Evolutionary conservation across 2,329 filamentous ascomycete species (phyloP).

Genomic region (Fusarium kyushuense): DNA sequence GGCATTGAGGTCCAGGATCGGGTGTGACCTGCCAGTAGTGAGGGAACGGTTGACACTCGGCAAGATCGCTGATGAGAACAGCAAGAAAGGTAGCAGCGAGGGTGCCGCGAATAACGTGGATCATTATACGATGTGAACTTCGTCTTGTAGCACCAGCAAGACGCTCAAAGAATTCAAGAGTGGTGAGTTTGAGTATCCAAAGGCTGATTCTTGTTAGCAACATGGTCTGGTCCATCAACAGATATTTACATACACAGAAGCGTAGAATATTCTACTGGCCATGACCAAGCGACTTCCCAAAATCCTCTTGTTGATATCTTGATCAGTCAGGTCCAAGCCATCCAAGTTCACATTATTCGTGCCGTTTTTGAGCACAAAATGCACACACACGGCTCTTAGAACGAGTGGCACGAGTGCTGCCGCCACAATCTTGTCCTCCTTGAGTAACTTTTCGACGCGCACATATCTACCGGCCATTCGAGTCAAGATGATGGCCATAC

Average conservation of each 20-base stretch:
- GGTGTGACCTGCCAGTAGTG: conserved; percentile 82
- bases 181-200: conserved; percentile 89
- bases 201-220: conserved; percentile 65
- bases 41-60: conserved; percentile 80
- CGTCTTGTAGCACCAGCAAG: conserved; percentile 84
- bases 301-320: conserved; percentile 66
- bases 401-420: conserved; percentile 81
- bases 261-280: conserved; percentile 83
- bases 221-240: not conserved
- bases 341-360: conserved; percentile 82
- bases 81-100: conserved; percentile 80
- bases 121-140: conserved; percentile 74
- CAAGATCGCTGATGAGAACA: conserved; percentile 81
- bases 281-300: conserved; percentile 84
- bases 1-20: conserved; percentile 84
- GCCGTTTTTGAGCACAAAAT: conserved; percentile 84
- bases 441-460: conserved; percentile 83
- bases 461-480: conserved; percentile 83
- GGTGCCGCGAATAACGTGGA: conserved; percentile 77
- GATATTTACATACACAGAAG: conserved; percentile 75
- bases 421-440: conserved; percentile 86
- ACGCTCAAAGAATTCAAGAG: conserved; percentile 89
- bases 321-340: conserved; percentile 26
- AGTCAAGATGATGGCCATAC: conserved; percentile 81
- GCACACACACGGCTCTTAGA: conserved; percentile 82